Evolutionary conservation across 2,329 filamentous ascomycete genomes (phyloP), one percentile per base, ranked within the genome.

Genomic region (Chaetomium strumarium): DNA sequence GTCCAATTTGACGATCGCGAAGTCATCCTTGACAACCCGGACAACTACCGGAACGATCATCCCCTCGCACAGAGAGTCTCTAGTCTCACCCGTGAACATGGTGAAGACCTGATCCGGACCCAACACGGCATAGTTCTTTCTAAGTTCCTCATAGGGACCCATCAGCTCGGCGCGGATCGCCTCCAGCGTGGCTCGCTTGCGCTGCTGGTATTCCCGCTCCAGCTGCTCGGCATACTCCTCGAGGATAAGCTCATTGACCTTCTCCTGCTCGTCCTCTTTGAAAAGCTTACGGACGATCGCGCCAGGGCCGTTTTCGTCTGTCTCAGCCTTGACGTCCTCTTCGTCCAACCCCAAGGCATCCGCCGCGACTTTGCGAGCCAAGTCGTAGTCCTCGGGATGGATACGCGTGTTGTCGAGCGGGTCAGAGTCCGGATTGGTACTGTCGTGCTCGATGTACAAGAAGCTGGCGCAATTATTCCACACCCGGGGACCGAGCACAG

Each of bases 401-500:
- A 99, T 90, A 74, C 93, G 88, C 43, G 93, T 99, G 66, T 93
- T 95, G 70, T 99, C 93, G 24, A 99, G 78, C 53, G 95, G 95
- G 66, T 99, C 93, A 1, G 91, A 89, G 13, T 87, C 80, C 1
- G 85, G 79, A 62, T 89, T 90, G 13, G 85, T 83, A n/a, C 83
- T 78, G 59, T 96, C 91, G 64, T 90, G 96, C 49, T 88, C 84
- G 55, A 99, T 88, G 66, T 84, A 95, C 34, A 99, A 73, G 73
- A 97, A 97, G 73, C 91, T 96, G 52, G 93, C 91, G 65, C 90
- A 96, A 68, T 99, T 99, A 68, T 90, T 90, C 85, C 90, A 99
- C 20, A 97, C 90, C 58, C 88, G 86, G 12, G 90, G 86, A 1
- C 90, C 90, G 63, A 97, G 89, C 3, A 93, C 88, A 0, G 86